phyloP scores from a whole-genome alignment of 2,329 filamentous ascomycete genomes.

The Scedosporium aurantiacum region DNA sequence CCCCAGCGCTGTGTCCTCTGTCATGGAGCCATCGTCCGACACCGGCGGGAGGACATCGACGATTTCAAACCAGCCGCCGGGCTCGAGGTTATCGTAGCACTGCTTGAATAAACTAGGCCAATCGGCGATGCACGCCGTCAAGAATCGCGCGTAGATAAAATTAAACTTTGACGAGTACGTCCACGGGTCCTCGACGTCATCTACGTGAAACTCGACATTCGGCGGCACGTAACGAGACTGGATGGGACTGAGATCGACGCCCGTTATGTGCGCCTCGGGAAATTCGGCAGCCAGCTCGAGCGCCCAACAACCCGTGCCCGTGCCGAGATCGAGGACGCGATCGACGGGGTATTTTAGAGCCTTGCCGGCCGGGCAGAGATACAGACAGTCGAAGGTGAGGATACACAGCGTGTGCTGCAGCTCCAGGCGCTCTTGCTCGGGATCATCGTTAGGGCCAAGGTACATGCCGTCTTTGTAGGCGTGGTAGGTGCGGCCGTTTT shows the following conservation, averaged over 20 bases:
- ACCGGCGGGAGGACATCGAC: not conserved
- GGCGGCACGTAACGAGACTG: conserved; percentile 46
- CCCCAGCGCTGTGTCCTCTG: not conserved
- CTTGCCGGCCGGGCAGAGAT: conserved; percentile 38
- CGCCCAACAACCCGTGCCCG: conserved; percentile 48
- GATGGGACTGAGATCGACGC: conserved; percentile 47
- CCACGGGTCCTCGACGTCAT: conserved; percentile 46
- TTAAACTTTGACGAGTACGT: conserved; percentile 25
- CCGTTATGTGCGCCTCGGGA: conserved; percentile 24
- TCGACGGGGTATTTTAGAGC: conserved; percentile 32
- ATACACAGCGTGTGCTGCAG: conserved; percentile 25
- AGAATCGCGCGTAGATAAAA: conserved; percentile 16
- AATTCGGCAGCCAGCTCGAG: conserved; percentile 44
- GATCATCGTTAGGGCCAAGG: conserved; percentile 22
- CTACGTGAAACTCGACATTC: conserved; percentile 54
- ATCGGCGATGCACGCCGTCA: conserved; percentile 18
- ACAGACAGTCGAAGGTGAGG: conserved; percentile 27
- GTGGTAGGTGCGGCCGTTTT: conserved; percentile 38
- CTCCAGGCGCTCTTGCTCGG: conserved; percentile 26
- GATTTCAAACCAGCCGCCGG: conserved; percentile 18
- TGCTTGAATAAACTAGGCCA: conserved; percentile 17
- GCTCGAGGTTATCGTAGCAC: conserved; percentile 17
- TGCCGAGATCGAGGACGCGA: conserved; percentile 46
- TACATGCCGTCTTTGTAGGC: conserved; percentile 34
- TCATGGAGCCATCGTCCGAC: not conserved